These are phyloP conservation scores for Litsea cubeba DNA, from an alignment of 164 flowering plant genomes.

Conservation along the genomic window DNA sequence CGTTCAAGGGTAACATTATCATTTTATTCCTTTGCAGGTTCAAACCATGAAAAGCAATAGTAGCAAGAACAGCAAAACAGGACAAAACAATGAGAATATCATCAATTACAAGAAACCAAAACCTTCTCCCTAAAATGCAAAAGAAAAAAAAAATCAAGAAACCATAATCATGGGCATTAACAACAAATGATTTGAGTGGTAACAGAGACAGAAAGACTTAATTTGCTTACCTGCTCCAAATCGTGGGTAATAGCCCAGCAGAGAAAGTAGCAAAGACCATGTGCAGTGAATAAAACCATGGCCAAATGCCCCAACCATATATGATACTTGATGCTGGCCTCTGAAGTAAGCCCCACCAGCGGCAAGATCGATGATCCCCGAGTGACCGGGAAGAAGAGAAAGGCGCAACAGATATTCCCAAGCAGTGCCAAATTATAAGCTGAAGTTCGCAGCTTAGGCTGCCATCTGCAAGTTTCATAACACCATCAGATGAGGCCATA, in stretches of 20 bases:
- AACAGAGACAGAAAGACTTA: too few species aligned
- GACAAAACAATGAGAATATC: too few species aligned
- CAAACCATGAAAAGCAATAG: too few species aligned
- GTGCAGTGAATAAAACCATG: conserved; percentile 60
- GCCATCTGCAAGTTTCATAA: conserved; percentile 43
- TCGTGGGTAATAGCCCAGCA: conserved; percentile 32
- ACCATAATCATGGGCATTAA: too few species aligned
- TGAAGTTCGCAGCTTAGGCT: conserved; percentile 34
- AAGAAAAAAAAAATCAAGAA: too few species aligned
- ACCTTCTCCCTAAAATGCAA: too few species aligned
- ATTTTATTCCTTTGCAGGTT: too few species aligned
- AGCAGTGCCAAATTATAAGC: conserved; percentile 44
- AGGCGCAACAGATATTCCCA: conserved; percentile 59
- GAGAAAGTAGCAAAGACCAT: conserved; percentile 47
- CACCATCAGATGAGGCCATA: background rate
- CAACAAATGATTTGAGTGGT: too few species aligned
- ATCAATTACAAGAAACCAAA: too few species aligned
- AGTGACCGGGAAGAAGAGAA: conserved; percentile 73
- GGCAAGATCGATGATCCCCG: conserved; percentile 69
- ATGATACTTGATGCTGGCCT: conserved; percentile 55
- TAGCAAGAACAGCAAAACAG: too few species aligned
- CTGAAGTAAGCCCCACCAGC: conserved; percentile 31
- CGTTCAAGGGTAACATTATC: too few species aligned
- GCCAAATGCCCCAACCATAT: conserved; percentile 77
- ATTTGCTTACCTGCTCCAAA: conserved; percentile 1